Base-by-base conservation (phyloP, 805 yeast species). In the Metschnikowia anglica region DNA sequence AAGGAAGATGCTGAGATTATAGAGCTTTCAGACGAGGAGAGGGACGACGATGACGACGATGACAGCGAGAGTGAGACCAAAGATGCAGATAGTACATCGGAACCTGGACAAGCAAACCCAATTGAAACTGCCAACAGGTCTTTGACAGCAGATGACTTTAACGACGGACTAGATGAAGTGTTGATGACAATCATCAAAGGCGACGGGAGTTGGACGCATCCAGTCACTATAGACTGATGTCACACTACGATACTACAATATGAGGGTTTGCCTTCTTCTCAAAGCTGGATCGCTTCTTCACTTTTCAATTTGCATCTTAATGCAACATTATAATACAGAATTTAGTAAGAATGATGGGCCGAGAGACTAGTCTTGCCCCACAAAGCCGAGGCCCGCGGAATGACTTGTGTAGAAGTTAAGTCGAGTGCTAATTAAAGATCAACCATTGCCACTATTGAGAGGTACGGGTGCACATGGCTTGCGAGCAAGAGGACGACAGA, bases 151-250 rank as follows among this genome's bases (percentile, higher is more conserved):
- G 52, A 47, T 23, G 57, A 51, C 25, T 46, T 53, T 36, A 41
- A 65, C 35, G 69, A 65, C 43, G 66, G 66, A 1, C 52, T 63
- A 15, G 68, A 61, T 34, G 65, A 60, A 5, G 60, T 55, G 12
- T 32, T 65, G 26, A n/a, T 59, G 24, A 43, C 46, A 5, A 39
- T 62, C n/a, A 42, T 40, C 21, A 41, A 44, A 4, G 71, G 69
- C 11, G 47, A 50, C 2, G 73, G 74, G 0, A 64, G 65, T 36
- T 64, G 69, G 69, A 67, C 61, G 24, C 67, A 68, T 40, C 74
- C 74, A 4, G 60, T 68, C 13, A 63, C 64, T 2, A 42, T 69
- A 21, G 73, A 68, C 29, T 44, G 13, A 25, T 26, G 6, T 13
- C n/a, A n/a, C n/a, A n/a, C n/a, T n/a, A n/a, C n/a, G n/a, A n/a